Evolutionary conservation across 495 filamentous ascomycete species (phyloP), one percentile per base, ranked within the genome.

Genomic region (Tuber magnatum): DNA sequence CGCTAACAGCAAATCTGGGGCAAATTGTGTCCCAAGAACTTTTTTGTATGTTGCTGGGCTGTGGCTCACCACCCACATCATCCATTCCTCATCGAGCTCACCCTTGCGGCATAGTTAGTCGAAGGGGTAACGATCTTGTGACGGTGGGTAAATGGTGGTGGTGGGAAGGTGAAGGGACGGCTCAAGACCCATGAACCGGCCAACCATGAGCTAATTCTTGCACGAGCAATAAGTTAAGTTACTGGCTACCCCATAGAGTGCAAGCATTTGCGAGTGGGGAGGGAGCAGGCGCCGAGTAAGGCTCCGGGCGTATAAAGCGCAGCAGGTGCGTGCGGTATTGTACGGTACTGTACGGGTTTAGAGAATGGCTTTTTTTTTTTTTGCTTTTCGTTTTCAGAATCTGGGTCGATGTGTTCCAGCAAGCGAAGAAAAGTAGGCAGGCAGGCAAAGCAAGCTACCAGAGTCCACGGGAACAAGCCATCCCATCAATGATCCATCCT

Each of bases 51-150:
- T 35, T 16, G 28, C 56, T 18, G 28, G 28, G 28, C 28, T 35
- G 56, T 65, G 28, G 56, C 56, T 65, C 56, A 65, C 56, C 12
- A 65, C 56, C 56, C 56, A 65, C 56, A 65, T 65, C 56, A 65
- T 20, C 51, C 51, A 28, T 14, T 14, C 51, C 51, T 61, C 56
- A 65, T 28, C 10, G 12, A 14, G 10, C 51, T 32, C 51, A n/a
- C 51, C 56, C 51, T 61, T 65, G 56, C 28, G 56, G 56, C 28
- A 65, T 35, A 18, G 28, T 32, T 35, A 32, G 51, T 32, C 32
- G 56, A 65, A 65, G 56, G 56, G 56, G 56, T 65, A 65, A 35
- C 28, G 28, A 65, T 32, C 56, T 65, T 14, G 56, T 65, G 56
- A 65, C 6, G 28, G 56, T 28, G 56, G 56, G 28, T 35, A 14